These are phyloP conservation scores for Puccinia novopanici DNA, from an alignment of 1,284 basidiomycete species.

Conservation along the genomic window DNA sequence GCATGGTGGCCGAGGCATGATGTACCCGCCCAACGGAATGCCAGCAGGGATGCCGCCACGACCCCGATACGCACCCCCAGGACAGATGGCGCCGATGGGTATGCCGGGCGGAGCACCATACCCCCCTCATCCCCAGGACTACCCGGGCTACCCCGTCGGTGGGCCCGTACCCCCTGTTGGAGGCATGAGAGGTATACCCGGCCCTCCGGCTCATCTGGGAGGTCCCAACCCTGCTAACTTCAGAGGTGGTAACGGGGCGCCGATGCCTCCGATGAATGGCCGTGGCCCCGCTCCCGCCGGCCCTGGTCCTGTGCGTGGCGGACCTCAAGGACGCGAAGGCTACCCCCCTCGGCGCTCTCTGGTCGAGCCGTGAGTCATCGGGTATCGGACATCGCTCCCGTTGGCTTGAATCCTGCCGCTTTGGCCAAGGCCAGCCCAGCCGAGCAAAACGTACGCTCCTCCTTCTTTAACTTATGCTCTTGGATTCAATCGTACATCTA, in stretches of 20 bases:
- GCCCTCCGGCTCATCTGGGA: conserved; percentile 54
- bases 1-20: conserved; percentile 76
- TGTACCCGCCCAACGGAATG: conserved; percentile 66
- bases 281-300: conserved; percentile 35
- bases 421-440: conserved; percentile 75
- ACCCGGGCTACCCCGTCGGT: conserved; percentile 61
- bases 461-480: not conserved
- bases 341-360: conserved; percentile 26
- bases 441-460: conserved; percentile 86
- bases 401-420: conserved; percentile 62
- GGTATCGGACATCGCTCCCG: conserved; percentile 31
- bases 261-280: conserved; percentile 40
- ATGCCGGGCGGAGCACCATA: conserved; percentile 59
- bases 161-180: conserved; percentile 57
- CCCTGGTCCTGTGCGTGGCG: conserved; percentile 28
- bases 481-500: not conserved
- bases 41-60: conserved; percentile 77
- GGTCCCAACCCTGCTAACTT: conserved; percentile 47
- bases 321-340: conserved; percentile 24
- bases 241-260: conserved; percentile 27
- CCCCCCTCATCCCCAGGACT: conserved; percentile 55
- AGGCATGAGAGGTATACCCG: conserved; percentile 52
- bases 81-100: conserved; percentile 71
- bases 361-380: conserved; percentile 41
- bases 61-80: conserved; percentile 75